Percentiles rank a stretch among this genome's conserved stretches.
phyloP scores from a whole-genome alignment of 495 filamentous ascomycete genomes.

The Hypoxylon rickii region DNA sequence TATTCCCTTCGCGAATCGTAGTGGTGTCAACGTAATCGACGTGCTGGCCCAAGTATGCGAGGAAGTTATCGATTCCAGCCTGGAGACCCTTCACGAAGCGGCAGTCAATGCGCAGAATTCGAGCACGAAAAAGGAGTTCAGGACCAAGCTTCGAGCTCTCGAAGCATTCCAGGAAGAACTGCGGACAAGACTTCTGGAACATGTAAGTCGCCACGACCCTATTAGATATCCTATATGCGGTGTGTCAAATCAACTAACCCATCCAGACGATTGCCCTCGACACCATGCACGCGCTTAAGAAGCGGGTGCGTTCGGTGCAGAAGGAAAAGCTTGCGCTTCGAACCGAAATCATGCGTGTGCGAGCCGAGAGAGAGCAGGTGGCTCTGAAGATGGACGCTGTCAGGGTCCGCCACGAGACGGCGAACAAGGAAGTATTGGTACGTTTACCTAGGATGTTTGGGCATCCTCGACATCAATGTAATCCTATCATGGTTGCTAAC shows the following conservation, averaged over 20 bases:
- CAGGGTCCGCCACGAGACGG: conserved; percentile 60
- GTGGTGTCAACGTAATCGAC: conserved; percentile 70
- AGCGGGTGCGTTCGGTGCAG: conserved; percentile 64
- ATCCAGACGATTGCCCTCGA: conserved; percentile 63
- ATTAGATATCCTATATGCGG: neutral
- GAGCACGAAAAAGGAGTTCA: conserved; percentile 55
- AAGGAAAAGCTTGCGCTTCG: conserved; percentile 68
- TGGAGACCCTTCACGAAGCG: conserved; percentile 51
- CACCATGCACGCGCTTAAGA: conserved; percentile 64
- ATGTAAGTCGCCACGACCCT: conserved; percentile 47
- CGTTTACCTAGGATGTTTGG: conserved; percentile 15
- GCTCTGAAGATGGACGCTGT: conserved; percentile 72
- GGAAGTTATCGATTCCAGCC: conserved; percentile 62
- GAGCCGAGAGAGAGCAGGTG: conserved; percentile 67
- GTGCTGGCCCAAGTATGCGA: conserved; percentile 71
- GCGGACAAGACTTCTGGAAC: conserved; percentile 63
- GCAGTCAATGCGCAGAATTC: conserved; percentile 44
- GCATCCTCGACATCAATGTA: too few species aligned
- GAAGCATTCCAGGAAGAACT: conserved; percentile 72
- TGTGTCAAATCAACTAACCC: conserved; percentile 12
- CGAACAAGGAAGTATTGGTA: conserved; percentile 53
- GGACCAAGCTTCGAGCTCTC: conserved; percentile 64
- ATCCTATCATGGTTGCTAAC: conserved; percentile 8
- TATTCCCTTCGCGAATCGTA: conserved; percentile 59
- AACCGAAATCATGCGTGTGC: conserved; percentile 64